Base-by-base conservation (phyloP, 306 rosid genomes). In the Inga leiocalycina region DNA sequence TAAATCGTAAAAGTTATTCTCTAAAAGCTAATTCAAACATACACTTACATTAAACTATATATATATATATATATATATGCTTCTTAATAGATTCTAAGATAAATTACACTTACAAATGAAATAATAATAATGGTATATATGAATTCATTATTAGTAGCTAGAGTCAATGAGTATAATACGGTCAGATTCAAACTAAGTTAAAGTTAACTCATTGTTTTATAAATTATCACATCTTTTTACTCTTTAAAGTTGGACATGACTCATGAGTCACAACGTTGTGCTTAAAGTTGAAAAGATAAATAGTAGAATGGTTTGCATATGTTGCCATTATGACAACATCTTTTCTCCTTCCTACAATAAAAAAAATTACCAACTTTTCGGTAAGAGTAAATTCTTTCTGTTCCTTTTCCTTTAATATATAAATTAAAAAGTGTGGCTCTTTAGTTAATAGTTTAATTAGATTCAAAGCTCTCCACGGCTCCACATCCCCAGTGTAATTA, bases 271-370 rank as follows among this genome's bases (percentile, higher is more conserved):
- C 8, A 5, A 13, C 39, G 27, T 3, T 4, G 8, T 10, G 39
- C 20, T n/a, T 64, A 64, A 64, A 30, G 70, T 14, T 30, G 39
- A 30, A 64, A 82, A 77, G 83, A 72, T 59, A 22, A 59, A 59
- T 75, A 11, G 51, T 20, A 73, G 49, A 64, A 13, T 4, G 54
- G 48, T 1, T 52, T 77, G 80, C 69, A 75, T 46, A 71, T 87
- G 89, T 87, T 81, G 83, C 59, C 84, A 79, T 64, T 41, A 89
- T 85, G 86, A 81, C 84, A 78, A 87, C 87, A 87, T 84, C 83
- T 62, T 79, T 22, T 13, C 27, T 2, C 30, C 24, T 30, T 37
- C 20, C 9, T 49, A 4, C 17, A 22, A 19, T 35, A 34, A 57
- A 37, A 10, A 24, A 77, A 84, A 57, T 3, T 16, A 15, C 44